A percentile compares a stretch with the other conserved stretches of the same genome.
Evolutionary conservation across 2,329 filamentous ascomycete species (phyloP).

Genomic region (Ceratocystis huliohia): DNA sequence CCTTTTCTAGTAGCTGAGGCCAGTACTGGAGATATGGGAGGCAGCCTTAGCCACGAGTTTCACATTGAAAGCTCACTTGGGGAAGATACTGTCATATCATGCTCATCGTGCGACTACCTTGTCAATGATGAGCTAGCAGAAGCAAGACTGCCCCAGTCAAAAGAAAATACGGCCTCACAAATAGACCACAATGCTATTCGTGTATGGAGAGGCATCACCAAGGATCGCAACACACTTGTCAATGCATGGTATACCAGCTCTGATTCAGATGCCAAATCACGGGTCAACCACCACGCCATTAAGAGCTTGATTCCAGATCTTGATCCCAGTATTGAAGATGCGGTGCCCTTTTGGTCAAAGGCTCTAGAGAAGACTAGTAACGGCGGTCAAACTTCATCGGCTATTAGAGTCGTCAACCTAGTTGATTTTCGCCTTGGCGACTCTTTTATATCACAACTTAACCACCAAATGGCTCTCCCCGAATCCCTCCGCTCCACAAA

Average conservation of each 20-base stretch:
- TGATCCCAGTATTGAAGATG: constrained; percentile 56
- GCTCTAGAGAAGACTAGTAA: constrained; percentile 24
- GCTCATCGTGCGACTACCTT: constrained; percentile 58
- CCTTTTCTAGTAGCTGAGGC: constrained; percentile 77
- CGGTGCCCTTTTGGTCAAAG: constrained; percentile 40
- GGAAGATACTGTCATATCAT: constrained; percentile 74
- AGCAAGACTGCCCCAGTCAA: constrained; percentile 23
- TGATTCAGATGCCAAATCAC: constrained; percentile 25
- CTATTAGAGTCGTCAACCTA: constrained; percentile 28
- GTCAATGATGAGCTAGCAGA: constrained; percentile 78
- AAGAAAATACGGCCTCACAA: neutral
- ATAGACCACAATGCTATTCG: neutral
- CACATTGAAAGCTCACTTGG: constrained; percentile 69
- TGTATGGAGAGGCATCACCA: constrained; percentile 52
- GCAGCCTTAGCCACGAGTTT: constrained; percentile 86
- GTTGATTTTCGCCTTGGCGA: constrained; percentile 26
- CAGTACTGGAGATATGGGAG: constrained; percentile 93
- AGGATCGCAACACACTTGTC: constrained; percentile 54
- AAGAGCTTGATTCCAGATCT: constrained; percentile 54
- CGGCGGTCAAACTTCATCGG: neutral
- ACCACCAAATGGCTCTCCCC: neutral
- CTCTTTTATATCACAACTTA: constrained; percentile 1
- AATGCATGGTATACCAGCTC: constrained; percentile 52
- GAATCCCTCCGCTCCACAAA: neutral
- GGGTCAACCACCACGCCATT: constrained; percentile 44